phyloP scores from a whole-genome alignment of 441 rosid genomes.

The Capsella rubella region DNA sequence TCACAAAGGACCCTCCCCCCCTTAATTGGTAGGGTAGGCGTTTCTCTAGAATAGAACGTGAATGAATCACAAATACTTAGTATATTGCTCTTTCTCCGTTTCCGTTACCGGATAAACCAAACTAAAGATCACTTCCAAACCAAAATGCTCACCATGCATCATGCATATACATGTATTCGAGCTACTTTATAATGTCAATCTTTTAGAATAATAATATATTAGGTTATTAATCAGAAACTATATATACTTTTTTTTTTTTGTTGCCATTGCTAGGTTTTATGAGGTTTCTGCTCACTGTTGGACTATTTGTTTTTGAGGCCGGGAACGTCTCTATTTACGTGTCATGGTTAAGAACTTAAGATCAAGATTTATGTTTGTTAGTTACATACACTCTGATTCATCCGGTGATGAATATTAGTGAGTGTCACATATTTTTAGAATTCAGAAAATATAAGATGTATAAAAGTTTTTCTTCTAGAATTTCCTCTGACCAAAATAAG shows the following conservation, averaged over 20 bases:
- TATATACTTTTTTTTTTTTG: background rate
- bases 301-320: background rate
- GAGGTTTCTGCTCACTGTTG: background rate
- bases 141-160: background rate
- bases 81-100: background rate
- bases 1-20: slow-evolving; percentile 19
- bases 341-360: background rate
- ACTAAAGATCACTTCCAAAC: slow-evolving; percentile 12
- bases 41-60: slow-evolving; percentile 1
- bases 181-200: background rate
- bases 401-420: too few species aligned
- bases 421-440: too few species aligned
- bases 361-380: background rate
- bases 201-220: background rate
- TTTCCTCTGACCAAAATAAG: too few species aligned
- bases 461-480: background rate
- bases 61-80: background rate
- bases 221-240: background rate
- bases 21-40: slow-evolving; percentile 2
- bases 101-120: slow-evolving; percentile 1
- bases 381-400: background rate
- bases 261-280: background rate
- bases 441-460: too few species aligned
- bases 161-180: background rate
- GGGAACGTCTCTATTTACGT: background rate